These are phyloP conservation scores for Choricystis sp. DNA, from an alignment of 139 green algal species.

Conservation along the genomic window DNA sequence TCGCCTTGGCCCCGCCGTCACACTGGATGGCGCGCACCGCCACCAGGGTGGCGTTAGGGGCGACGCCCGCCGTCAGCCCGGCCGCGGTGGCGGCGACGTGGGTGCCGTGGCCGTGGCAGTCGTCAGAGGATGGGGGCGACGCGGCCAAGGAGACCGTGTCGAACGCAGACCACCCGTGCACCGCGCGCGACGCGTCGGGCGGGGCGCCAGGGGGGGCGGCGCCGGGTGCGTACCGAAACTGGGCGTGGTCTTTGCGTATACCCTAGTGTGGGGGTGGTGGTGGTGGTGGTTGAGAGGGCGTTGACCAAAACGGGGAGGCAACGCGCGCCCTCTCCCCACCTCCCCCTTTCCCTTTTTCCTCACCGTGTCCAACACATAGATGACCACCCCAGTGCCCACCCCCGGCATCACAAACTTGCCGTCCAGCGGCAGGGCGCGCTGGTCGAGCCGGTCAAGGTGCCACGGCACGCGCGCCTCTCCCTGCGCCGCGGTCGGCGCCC, in stretches of 20 bases:
- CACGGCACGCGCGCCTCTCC: no score
- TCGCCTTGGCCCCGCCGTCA: no score
- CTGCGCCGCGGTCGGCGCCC: no score
- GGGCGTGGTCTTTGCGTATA: not conserved
- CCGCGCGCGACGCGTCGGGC: not conserved
- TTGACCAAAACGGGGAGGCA: no score
- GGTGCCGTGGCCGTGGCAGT: slow-evolving; percentile 67
- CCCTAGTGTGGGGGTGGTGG: slow-evolving; percentile 5
- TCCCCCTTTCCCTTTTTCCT: slow-evolving; percentile 36
- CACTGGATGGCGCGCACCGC: no score
- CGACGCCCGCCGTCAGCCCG: slow-evolving; percentile 19
- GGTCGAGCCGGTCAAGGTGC: slow-evolving; percentile 55
- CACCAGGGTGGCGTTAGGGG: no score
- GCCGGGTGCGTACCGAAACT: not conserved
- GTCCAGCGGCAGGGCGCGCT: slow-evolving; percentile 40
- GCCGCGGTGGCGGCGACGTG: slow-evolving; percentile 47
- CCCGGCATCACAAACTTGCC: slow-evolving; percentile 8
- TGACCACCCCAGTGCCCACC: slow-evolving; percentile 37
- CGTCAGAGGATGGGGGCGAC: slow-evolving; percentile 13
- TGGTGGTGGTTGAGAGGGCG: no score
- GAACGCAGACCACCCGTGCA: not conserved
- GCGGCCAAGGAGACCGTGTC: not conserved
- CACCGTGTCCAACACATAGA: slow-evolving; percentile 56
- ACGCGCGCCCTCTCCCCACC: slow-evolving; percentile 22
- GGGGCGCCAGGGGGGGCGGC: slow-evolving; percentile 5